These are phyloP conservation scores for Silene conica DNA, from an alignment of 148 eudicot genomes.

Conservation along the genomic window DNA sequence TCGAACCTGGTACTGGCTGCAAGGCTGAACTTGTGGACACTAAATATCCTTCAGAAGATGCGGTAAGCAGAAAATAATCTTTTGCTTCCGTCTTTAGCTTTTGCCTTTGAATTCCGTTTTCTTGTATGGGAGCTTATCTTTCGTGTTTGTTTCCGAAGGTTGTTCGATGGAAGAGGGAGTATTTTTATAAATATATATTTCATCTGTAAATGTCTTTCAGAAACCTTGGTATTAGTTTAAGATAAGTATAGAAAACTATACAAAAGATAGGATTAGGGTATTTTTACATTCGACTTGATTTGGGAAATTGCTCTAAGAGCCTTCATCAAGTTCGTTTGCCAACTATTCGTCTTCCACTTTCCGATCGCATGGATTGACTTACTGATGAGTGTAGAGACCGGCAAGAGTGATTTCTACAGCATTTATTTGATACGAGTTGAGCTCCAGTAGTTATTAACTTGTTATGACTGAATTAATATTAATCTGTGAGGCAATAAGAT, in stretches of 20 bases:
- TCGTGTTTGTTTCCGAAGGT: neutral
- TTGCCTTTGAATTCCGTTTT: no score
- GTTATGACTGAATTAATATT: no score
- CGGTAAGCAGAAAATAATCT: conserved; percentile 36
- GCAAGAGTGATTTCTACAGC: no score
- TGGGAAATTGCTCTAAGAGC: no score
- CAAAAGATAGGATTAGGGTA: neutral
- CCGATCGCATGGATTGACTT: no score
- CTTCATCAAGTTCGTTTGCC: no score
- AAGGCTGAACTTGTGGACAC: conserved; percentile 28
- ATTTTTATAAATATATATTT: neutral
- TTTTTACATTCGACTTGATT: neutral
- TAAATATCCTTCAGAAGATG: conserved; percentile 37
- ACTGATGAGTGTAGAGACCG: no score
- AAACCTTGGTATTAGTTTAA: neutral
- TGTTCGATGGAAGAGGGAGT: neutral
- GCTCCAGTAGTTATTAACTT: no score
- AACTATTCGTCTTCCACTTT: no score
- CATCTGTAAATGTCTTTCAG: neutral
- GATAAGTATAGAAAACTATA: no score
- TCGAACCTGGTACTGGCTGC: conserved; percentile 27
- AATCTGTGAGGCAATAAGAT: no score
- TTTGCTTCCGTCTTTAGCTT: neutral
- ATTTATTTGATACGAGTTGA: no score
- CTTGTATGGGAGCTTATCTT: neutral